A percentile compares a stretch with the other conserved stretches of the same genome.
phyloP scores from a whole-genome alignment of 108 stramenopile species.

The Parietichytrium sp. region DNA sequence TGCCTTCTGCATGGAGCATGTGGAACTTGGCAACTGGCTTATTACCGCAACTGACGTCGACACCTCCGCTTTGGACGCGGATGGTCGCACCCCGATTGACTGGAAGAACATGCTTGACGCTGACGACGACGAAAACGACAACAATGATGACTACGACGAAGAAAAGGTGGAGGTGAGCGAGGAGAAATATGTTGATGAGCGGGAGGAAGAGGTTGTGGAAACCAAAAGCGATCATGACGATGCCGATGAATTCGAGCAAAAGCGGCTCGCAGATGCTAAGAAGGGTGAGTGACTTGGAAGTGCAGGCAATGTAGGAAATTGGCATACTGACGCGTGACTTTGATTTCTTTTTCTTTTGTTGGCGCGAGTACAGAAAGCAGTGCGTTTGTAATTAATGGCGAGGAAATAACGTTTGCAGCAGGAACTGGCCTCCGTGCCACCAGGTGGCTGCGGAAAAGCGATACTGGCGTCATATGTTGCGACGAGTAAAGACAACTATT shows the following conservation, averaged over 20 bases:
- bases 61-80: constrained; percentile 36
- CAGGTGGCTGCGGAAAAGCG: constrained; percentile 37
- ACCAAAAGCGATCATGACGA: neutral
- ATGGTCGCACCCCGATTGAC: constrained; percentile 17
- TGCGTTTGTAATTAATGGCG: constrained; percentile 26
- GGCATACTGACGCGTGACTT: no score
- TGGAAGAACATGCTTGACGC: constrained; percentile 4
- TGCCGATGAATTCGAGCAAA: no score
- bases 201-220: neutral
- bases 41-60: neutral
- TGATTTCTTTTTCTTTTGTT: neutral
- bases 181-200: neutral
- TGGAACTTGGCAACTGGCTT: constrained; percentile 34
- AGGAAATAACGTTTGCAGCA: constrained; percentile 19
- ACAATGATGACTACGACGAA: neutral
- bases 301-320: no score
- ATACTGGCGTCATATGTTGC: neutral
- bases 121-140: constrained; percentile 8
- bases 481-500: no score
- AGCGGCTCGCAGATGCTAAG: no score
- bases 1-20: constrained; percentile 32
- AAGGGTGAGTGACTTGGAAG: no score
- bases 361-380: neutral
- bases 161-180: neutral
- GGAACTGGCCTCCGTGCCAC: constrained; percentile 20